Evolutionary conservation across 106 monocot species (phyloP).

Genomic region (Dendrobium nobile): DNA sequence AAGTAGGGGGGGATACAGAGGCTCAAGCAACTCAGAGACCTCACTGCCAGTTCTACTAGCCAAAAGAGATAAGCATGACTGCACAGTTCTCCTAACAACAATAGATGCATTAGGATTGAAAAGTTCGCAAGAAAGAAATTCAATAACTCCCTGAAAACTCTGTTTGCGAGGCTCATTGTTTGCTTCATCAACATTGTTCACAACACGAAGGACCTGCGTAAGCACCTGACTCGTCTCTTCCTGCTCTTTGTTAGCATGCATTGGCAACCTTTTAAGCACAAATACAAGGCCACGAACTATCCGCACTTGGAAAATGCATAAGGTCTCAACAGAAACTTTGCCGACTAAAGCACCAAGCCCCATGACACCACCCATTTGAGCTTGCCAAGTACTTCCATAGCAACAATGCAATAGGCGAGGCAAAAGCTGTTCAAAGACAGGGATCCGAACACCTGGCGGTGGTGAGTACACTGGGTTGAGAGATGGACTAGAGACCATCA

Average conservation of each 20-base stretch:
- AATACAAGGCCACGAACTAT: constrained; percentile 80
- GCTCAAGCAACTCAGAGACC: constrained; percentile 92
- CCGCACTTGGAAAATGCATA: constrained; percentile 78
- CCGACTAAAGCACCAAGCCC: constrained; percentile 93
- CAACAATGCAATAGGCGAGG: constrained; percentile 95
- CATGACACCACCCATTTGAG: constrained; percentile 96
- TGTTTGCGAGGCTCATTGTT: constrained; percentile 85
- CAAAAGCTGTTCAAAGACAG: constrained; percentile 92
- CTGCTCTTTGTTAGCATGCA: constrained; percentile 94
- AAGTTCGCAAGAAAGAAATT: constrained; percentile 84
- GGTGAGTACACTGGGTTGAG: constrained; percentile 92
- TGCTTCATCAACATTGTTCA: constrained; percentile 93
- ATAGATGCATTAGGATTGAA: constrained; percentile 96
- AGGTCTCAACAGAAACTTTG: constrained; percentile 89
- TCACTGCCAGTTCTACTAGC: constrained; percentile 98
- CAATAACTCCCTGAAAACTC: constrained; percentile 97
- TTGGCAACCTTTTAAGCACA: constrained; percentile 88
- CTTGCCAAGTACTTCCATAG: constrained; percentile 97
- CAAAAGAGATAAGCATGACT: constrained; percentile 81
- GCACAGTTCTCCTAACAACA: constrained; percentile 85
- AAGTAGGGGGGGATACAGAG: constrained; percentile 76
- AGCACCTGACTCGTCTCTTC: constrained; percentile 98
- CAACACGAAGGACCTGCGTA: constrained; percentile 88
- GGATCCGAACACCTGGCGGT: constrained; percentile 68
- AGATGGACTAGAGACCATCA: constrained; percentile 96